Conservation (phyloP, 371 early-diverging fungal species). For the Syncephalastrum sp. region DNA sequence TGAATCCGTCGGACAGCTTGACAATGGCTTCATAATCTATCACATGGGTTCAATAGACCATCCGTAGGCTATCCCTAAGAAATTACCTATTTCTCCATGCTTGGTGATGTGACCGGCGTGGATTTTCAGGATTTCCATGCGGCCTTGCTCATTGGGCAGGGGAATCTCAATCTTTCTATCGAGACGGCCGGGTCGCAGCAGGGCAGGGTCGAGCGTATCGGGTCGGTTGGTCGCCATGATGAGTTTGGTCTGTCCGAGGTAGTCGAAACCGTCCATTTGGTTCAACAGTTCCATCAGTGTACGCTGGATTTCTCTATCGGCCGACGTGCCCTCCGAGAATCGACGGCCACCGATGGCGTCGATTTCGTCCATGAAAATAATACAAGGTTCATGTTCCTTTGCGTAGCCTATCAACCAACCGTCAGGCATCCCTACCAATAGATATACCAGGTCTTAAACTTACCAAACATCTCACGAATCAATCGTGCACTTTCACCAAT, state of each 20-base stretch:
- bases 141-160: slow-evolving; percentile 82
- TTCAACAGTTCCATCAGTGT: slow-evolving; percentile 99
- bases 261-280: slow-evolving; percentile 99
- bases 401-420: slow-evolving; percentile 78
- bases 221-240: slow-evolving; percentile 99
- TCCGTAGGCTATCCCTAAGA: not conserved
- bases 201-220: slow-evolving; percentile 98
- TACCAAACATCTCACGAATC: slow-evolving; percentile 99
- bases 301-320: slow-evolving; percentile 99
- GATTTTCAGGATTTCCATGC: slow-evolving; percentile 98
- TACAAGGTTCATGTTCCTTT: slow-evolving; percentile 99
- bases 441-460: slow-evolving; percentile 1
- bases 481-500: slow-evolving; percentile 98
- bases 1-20: slow-evolving; percentile 98
- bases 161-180: slow-evolving; percentile 99
- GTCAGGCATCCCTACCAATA: not conserved
- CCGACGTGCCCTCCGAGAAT: slow-evolving; percentile 98
- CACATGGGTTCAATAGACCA: not conserved
- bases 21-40: slow-evolving; percentile 97
- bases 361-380: slow-evolving; percentile 99
- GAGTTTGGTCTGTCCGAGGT: slow-evolving; percentile 97
- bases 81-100: slow-evolving; percentile 91
- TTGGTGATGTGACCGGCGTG: slow-evolving; percentile 94
- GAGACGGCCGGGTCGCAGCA: slow-evolving; percentile 97
- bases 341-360: slow-evolving; percentile 99